These are phyloP conservation scores for Chlamydomonas reinhardtii DNA, from an alignment of 163 green algal species.

Conservation along the genomic window DNA sequence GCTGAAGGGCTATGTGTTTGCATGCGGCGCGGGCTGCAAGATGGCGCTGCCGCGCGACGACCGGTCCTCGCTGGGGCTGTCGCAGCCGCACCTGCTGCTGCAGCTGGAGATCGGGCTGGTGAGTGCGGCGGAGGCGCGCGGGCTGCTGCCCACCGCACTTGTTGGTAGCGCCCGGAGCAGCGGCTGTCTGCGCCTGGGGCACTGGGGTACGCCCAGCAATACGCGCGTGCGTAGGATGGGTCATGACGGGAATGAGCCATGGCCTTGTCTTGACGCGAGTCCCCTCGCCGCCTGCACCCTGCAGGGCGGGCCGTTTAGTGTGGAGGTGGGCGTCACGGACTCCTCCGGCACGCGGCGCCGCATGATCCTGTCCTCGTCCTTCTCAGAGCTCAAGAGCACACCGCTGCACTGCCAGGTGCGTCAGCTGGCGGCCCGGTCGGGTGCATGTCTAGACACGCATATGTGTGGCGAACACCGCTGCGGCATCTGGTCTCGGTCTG, in stretches of 20 bases:
- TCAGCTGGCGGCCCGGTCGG: neutral
- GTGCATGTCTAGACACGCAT: too few relatives aligned
- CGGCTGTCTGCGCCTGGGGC: too few relatives aligned
- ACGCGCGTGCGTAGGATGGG: too few relatives aligned
- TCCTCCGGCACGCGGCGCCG: constrained; percentile 30
- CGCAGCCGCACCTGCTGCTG: constrained; percentile 59
- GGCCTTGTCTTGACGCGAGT: too few relatives aligned
- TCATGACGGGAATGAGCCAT: too few relatives aligned
- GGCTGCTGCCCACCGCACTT: too few relatives aligned
- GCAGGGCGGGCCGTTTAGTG: constrained; percentile 44
- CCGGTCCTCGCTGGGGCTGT: constrained; percentile 38
- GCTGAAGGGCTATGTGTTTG: constrained; percentile 61
- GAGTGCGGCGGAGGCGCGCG: neutral
- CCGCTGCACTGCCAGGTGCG: constrained; percentile 58
- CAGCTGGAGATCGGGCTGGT: constrained; percentile 55
- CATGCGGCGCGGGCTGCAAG: constrained; percentile 25
- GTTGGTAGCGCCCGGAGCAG: too few relatives aligned
- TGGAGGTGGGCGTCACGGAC: constrained; percentile 56
- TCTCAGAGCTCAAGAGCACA: constrained; percentile 50
- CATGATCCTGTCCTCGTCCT: constrained; percentile 57
- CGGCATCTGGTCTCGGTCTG: neutral
- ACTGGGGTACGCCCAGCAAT: too few relatives aligned
- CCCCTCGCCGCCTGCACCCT: too few relatives aligned
- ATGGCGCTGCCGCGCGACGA: constrained; percentile 54
- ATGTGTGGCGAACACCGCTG: too few relatives aligned